Evolutionary conservation across 2,329 filamentous ascomycete genomes (phyloP).

Genomic region (Diaporthe ilicicola): DNA sequence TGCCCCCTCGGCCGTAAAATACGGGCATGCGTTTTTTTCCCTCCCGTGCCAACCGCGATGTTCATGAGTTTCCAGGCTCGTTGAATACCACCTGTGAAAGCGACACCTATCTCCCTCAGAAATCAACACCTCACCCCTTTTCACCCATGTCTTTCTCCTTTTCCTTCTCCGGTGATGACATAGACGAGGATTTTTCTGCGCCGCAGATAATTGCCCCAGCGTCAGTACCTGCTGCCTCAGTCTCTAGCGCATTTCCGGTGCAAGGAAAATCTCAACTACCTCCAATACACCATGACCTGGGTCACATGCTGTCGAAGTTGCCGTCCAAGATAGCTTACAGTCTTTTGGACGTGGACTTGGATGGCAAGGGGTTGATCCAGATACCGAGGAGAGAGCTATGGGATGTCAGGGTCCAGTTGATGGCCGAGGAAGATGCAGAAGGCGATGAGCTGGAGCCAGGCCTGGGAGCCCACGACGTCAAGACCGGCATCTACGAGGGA

Average conservation of each 20-base stretch:
- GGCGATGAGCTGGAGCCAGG: constrained; percentile 53
- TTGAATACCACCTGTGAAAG: neutral
- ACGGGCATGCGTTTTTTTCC: constrained; percentile 3
- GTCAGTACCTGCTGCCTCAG: constrained; percentile 36
- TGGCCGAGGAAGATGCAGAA: constrained; percentile 71
- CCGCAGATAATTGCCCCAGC: constrained; percentile 14
- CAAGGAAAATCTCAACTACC: constrained; percentile 67
- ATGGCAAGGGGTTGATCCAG: constrained; percentile 59
- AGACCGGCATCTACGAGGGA: constrained; percentile 84
- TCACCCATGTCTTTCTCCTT: constrained; percentile 63
- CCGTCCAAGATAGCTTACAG: constrained; percentile 80
- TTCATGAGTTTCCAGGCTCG: neutral
- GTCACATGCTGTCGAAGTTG: constrained; percentile 62
- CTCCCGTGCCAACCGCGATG: no score
- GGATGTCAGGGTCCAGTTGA: constrained; percentile 82
- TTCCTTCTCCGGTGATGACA: constrained; percentile 70
- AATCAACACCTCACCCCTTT: neutral
- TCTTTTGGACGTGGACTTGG: constrained; percentile 67
- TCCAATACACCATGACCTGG: constrained; percentile 59
- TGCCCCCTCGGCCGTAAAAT: constrained; percentile 7
- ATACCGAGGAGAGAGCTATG: constrained; percentile 81
- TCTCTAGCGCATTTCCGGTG: constrained; percentile 66
- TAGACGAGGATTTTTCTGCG: constrained; percentile 56
- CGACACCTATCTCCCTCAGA: neutral
- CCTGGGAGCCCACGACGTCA: constrained; percentile 76